Conservation (phyloP, 2,329 filamentous ascomycete species). For the Ambrosiella cleistominuta region DNA sequence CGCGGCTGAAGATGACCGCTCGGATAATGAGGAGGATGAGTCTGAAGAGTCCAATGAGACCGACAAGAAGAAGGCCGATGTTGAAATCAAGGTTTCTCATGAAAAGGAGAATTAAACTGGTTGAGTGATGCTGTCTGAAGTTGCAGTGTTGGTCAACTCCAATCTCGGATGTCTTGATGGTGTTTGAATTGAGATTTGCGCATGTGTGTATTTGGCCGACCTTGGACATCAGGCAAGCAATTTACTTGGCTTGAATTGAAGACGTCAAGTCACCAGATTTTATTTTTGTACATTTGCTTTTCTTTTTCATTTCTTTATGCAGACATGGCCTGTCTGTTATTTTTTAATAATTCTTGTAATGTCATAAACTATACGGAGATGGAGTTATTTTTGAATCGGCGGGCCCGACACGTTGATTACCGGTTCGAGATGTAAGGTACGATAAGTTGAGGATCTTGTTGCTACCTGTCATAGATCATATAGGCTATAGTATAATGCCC, state of each 20-base stretch:
- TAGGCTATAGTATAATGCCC: no score
- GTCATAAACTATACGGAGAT: neutral
- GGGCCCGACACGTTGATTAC: no score
- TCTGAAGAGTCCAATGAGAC: conserved; percentile 24
- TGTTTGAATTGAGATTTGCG: no score
- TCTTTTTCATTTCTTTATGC: neutral
- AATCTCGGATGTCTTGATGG: no score
- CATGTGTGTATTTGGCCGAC: no score
- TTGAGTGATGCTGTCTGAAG: no score
- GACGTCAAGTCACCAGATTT: neutral
- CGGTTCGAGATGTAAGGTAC: no score
- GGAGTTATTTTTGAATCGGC: neutral
- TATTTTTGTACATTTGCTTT: neutral
- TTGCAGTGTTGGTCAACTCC: no score
- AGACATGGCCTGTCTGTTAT: neutral
- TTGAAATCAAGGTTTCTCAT: conserved; percentile 10
- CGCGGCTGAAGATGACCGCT: conserved; percentile 51
- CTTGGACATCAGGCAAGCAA: no score
- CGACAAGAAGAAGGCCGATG: conserved; percentile 15
- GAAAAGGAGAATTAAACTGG: neutral
- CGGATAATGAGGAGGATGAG: conserved; percentile 48
- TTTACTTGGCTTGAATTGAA: no score
- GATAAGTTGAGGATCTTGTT: no score
- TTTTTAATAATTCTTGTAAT: neutral
- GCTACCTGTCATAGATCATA: no score